Conservation (phyloP, 139 green algal species). For the Gonium pectorale region DNA sequence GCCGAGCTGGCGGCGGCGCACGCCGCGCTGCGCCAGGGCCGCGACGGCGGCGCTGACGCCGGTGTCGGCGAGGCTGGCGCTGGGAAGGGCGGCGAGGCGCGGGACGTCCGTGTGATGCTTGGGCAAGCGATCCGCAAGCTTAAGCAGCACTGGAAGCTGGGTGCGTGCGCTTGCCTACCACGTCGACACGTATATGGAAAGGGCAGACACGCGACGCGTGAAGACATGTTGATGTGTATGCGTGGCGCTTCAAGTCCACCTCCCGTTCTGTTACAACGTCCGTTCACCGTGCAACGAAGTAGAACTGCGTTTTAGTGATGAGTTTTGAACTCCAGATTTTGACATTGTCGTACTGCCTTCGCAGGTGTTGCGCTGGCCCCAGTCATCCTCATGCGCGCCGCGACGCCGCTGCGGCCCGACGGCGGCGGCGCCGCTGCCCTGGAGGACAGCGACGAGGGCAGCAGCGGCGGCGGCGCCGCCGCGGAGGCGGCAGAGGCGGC, state of each 20-base stretch:
- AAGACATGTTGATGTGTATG: too few species aligned
- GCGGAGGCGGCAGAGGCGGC: neutral
- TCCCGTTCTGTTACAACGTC: too few species aligned
- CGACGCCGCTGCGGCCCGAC: constrained; percentile 40
- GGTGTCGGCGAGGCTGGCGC: neutral
- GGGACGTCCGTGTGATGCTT: constrained; percentile 61
- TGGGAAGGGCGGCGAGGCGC: neutral
- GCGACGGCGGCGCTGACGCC: neutral
- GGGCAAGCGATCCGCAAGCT: constrained; percentile 70
- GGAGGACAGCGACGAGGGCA: neutral
- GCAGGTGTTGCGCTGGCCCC: constrained; percentile 60
- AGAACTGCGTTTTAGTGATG: too few species aligned
- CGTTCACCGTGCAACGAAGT: too few species aligned
- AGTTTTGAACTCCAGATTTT: too few species aligned
- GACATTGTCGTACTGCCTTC: neutral
- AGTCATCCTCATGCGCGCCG: constrained; percentile 53
- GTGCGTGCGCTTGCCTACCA: too few species aligned
- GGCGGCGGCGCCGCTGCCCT: neutral
- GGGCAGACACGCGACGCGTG: too few species aligned
- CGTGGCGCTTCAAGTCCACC: too few species aligned
- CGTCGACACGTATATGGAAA: too few species aligned
- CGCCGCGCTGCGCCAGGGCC: constrained; percentile 29
- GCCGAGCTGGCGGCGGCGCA: constrained; percentile 58
- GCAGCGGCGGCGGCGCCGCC: neutral
- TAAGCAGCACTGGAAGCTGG: constrained; percentile 75